Conservation (phyloP, 805 yeast species). For the Starmerella gropengiesseri region DNA sequence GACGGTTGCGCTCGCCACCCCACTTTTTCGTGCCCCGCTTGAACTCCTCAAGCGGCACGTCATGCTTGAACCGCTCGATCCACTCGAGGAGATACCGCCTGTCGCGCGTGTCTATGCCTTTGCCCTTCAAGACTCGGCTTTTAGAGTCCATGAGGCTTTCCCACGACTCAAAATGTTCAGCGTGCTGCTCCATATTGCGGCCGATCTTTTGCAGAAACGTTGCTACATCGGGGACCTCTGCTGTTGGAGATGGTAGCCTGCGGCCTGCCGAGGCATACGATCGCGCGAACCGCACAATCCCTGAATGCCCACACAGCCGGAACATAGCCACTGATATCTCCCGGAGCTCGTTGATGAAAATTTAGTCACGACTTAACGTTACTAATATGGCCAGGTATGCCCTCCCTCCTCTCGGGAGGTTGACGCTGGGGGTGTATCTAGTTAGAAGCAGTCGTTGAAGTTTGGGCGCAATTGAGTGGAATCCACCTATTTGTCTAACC, state of each 20-base stretch:
- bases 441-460: too few species aligned
- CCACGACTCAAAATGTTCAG: constrained; percentile 65
- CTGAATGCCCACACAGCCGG: neutral
- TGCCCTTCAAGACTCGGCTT: constrained; percentile 50
- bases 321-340: neutral
- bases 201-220: constrained; percentile 73
- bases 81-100: constrained; percentile 60
- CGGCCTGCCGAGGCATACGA: neutral
- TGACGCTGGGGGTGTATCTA: too few species aligned
- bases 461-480: too few species aligned
- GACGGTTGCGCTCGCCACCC: constrained; percentile 81
- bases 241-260: constrained; percentile 36
- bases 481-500: too few species aligned
- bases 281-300: neutral
- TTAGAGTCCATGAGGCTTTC: constrained; percentile 48
- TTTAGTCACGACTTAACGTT: constrained; percentile 6
- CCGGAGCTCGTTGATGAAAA: too few species aligned
- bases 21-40: constrained; percentile 60
- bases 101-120: constrained; percentile 63
- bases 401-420: too few species aligned
- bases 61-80: constrained; percentile 53
- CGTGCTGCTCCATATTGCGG: constrained; percentile 55
- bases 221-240: constrained; percentile 52
- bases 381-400: neutral
- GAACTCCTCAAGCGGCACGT: constrained; percentile 45